These are phyloP conservation scores for Cyclanthera cordifolia DNA, from an alignment of 306 rosid genomes.

Conservation along the genomic window DNA sequence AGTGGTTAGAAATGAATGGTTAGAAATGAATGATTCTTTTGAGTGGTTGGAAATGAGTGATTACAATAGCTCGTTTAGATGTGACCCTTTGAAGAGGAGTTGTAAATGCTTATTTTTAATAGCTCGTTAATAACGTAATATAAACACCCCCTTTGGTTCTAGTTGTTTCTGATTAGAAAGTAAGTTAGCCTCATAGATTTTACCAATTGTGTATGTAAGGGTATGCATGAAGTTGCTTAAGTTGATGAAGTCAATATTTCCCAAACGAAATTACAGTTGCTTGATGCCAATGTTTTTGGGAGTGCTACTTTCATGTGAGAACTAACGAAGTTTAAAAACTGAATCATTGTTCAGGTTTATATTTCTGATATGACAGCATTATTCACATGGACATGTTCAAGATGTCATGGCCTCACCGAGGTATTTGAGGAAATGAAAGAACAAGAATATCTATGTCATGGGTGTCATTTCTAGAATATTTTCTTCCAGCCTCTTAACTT, in stretches of 20 bases:
- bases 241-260: neutral
- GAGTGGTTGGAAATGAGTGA: too few relatives aligned
- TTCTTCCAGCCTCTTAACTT: neutral
- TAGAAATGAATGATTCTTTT: too few relatives aligned
- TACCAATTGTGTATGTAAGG: neutral
- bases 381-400: constrained; percentile 76
- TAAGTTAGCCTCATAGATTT: neutral
- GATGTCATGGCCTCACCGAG: constrained; percentile 63
- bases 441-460: neutral
- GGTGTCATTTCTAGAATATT: neutral
- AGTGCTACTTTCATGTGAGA: constrained; percentile 1
- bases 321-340: neutral
- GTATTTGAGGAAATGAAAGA: constrained; percentile 29
- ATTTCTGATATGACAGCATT: constrained; percentile 65
- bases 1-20: too few relatives aligned
- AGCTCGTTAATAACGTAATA: too few relatives aligned
- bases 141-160: too few relatives aligned
- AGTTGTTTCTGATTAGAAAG: neutral
- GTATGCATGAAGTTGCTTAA: neutral
- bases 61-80: too few relatives aligned
- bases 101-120: too few relatives aligned
- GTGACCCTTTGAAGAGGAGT: too few relatives aligned
- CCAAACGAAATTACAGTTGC: neutral
- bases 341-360: constrained; percentile 44
- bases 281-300: neutral